Evolutionary conservation across 2,329 filamentous ascomycete genomes (phyloP), one percentile per base, ranked within the genome.

Genomic region (Thermomyces lanuginosus): DNA sequence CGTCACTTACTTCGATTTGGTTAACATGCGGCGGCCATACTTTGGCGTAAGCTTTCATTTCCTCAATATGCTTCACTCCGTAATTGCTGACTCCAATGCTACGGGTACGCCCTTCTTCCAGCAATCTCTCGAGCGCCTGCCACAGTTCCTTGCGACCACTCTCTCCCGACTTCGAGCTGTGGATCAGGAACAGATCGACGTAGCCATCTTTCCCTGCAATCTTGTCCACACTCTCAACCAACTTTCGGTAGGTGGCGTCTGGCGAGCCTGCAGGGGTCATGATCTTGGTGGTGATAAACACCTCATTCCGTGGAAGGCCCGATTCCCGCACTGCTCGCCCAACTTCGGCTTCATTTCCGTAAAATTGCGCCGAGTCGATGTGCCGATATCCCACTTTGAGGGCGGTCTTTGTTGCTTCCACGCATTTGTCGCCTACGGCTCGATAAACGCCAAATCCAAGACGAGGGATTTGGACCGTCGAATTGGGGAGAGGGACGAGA

Each of bases 31-130:
- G 76, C 25, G 75, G 75, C 64, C 66, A 78, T 2, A 67, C 53
- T 24, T 62, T 64, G n/a, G 72, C 73, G 46, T 69, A 74, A 15
- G 49, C 46, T 47, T 69, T 73, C 57, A 81, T 61, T 48, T 76
- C 71, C 42, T 81, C 67, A 13, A 82, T 66, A 42, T 79, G 70
- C 22, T 63, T 60, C 24, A 72, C 63, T 2, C 72, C 71, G 40
- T 68, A 82, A 43, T 82, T 82, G 46, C 72, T 77, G 27, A 81
- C 75, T 0, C 77, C 76, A 40, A 82, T 79, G 19, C 63, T 64
- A 49, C 62, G 69, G 21, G 67, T 62, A 36, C 61, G 68, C 4
- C 72, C 74, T 36, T 72, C 64, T 8, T 58, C 53, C 32, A 69
- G 55, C 21, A 76, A 48, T 44, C 55, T 65, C 51, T 80, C 74